These are phyloP conservation scores for Metschnikowia colocasiae DNA, from an alignment of 805 yeast genomes.

Conservation along the genomic window DNA sequence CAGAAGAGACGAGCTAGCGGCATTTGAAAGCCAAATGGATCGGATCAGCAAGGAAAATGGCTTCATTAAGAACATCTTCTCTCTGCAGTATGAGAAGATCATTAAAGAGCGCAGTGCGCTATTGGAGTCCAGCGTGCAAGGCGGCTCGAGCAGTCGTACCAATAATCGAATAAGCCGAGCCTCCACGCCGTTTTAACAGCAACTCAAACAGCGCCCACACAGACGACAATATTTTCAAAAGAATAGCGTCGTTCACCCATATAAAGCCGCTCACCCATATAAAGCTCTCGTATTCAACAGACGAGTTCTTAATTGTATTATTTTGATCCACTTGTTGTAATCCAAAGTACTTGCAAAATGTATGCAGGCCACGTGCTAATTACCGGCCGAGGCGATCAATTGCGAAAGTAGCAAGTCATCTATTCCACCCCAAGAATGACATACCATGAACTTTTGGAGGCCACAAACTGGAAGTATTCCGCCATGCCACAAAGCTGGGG, in stretches of 20 bases:
- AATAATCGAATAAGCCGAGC: slow-evolving; percentile 38
- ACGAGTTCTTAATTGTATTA: not conserved
- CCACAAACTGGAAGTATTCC: not conserved
- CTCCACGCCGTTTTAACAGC: slow-evolving; percentile 30
- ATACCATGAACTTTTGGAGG: not conserved
- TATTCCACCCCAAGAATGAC: not conserved
- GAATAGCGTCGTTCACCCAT: not conserved
- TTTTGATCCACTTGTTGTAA: not conserved
- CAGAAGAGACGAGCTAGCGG: slow-evolving; percentile 30
- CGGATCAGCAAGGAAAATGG: slow-evolving; percentile 27
- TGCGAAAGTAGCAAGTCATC: not conserved
- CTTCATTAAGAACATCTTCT: slow-evolving; percentile 26
- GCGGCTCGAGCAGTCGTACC: slow-evolving; percentile 28
- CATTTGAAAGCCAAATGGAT: slow-evolving; percentile 25
- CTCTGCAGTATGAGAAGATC: slow-evolving; percentile 33
- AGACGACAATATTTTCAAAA: not conserved
- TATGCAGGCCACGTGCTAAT: not conserved
- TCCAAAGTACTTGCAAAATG: not conserved
- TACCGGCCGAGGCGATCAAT: not conserved
- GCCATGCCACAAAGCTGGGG: not conserved
- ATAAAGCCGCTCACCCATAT: not conserved
- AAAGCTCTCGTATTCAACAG: not conserved
- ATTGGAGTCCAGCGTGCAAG: slow-evolving; percentile 27
- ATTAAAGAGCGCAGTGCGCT: slow-evolving; percentile 32
- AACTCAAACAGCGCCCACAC: not conserved